Evolutionary conservation across 257 asterid genomes (phyloP).

Genomic region (Parsonsia alboflavescens): DNA sequence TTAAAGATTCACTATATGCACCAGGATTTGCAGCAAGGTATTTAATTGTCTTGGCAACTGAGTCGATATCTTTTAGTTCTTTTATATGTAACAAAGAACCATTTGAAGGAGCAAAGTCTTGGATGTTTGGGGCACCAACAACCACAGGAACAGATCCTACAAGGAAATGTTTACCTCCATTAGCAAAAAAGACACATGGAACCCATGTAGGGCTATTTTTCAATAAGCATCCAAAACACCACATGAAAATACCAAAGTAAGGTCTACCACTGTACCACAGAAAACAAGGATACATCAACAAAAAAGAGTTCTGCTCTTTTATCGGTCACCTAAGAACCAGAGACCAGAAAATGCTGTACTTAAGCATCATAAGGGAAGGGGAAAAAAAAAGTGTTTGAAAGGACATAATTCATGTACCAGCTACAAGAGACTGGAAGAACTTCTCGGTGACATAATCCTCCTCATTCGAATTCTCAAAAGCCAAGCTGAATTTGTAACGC

Average conservation of each 20-base stretch:
- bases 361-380: not conserved
- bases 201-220: not conserved
- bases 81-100: conserved; percentile 70
- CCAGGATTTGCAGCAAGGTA: conserved; percentile 64
- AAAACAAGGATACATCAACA: no score
- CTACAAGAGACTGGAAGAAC: conserved; percentile 92
- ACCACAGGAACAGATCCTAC: conserved; percentile 87
- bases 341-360: conserved; percentile 1
- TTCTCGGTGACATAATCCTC: conserved; percentile 98
- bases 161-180: conserved; percentile 16
- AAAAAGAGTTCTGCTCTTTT: not conserved
- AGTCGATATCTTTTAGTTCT: conserved; percentile 56
- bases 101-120: conserved; percentile 83
- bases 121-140: conserved; percentile 90
- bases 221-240: not conserved
- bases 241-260: not conserved
- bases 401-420: conserved; percentile 48
- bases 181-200: conserved; percentile 18
- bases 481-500: conserved; percentile 88
- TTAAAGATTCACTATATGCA: conserved; percentile 68
- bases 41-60: conserved; percentile 74
- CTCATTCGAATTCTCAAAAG: conserved; percentile 94
- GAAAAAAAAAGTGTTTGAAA: not conserved
- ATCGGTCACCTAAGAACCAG: not conserved
- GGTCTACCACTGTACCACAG: not conserved